Evolutionary conservation across 768 basidiomycete species (phyloP), one percentile per base, ranked within the genome.

Genomic region (Leccinum aurantiacum): DNA sequence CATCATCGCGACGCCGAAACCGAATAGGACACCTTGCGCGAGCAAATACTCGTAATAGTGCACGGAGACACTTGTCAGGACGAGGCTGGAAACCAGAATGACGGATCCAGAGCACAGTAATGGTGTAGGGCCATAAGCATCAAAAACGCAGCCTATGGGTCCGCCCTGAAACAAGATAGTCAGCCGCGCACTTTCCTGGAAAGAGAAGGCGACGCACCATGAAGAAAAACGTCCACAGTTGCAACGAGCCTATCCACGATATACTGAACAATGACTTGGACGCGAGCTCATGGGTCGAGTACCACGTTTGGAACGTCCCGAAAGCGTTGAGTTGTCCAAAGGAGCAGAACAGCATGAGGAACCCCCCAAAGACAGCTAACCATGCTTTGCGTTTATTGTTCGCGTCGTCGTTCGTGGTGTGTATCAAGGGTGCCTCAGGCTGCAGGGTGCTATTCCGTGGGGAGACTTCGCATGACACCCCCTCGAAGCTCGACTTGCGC

Each of bases 241-340:
- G 88, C 50, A 89, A 62, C 2, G 85, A 85, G 6, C 87, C 88
- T 63, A 90, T 88, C 84, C 87, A 88, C 3, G 87, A 84, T 61
- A 89, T 86, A 24, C 78, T 80, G 38, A 83, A 84, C 14, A 84
- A 74, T 14, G 83, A 72, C 37, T 80, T 62, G 63, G 78, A 69
- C 17, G 69, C 68, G 17, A 90, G 77, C 69, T 89, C 84, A 69
- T 90, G 83, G 14, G 71, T 72, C 10, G 79, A 76, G 64, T 90
- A 90, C 83, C 84, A 89, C 13, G 83, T 73, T 69, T 89, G 86
- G 69, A 84, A 90, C 46, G 86, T 87, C 15, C 89, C 89, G 62
- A 89, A 90, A 49, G 88, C 82, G 55, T 79, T 86, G 77, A 89
- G 83, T 64, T 84, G 86, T 9, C 89, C 89, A 68, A 90, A 89